Base-by-base conservation (phyloP, 1,284 basidiomycete species). In the Microbotryum lychnidis-dioicae region DNA sequence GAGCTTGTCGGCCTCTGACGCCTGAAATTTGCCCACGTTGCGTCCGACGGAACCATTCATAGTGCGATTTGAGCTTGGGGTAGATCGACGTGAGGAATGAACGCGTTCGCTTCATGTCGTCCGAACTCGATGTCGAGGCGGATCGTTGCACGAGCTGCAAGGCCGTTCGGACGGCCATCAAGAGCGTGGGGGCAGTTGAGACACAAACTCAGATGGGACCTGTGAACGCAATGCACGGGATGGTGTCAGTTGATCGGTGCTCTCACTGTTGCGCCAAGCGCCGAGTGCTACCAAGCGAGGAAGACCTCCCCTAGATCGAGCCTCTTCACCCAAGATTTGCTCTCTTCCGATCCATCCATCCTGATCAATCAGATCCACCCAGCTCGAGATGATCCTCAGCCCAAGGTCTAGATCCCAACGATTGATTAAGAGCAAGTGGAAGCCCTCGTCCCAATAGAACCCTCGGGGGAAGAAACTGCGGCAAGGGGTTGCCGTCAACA, bases 381-480 rank as follows among this genome's bases (percentile, higher is more conserved):
- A 97, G 69, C 86, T 84, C 70, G 85, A 85, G 50, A 97, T 77
- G 61, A 97, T 94, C 72, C 91, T 87, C 31, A 96, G 80, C 69
- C 89, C 87, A 64, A 96, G 83, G 71, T 91, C 89, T 62, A 87
- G 90, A 72, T 97, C 92, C 87, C 87, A 94, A 68, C 85, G 83
- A 23, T 89, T 89, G 52, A 97, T 89, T 69, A 93, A 86, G 49
- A 91, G 77, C 37, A 96, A 76, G 75, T 97, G 93, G 79, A 97
- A 97, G 2, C 92, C 92, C 76, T 97, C 92, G 73, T 97, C 92
- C 90, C 92, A 97, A 75, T 97, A 97, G 74, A 97, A 97, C 27
- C 92, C 93, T 74, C 92, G 81, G 2, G 92, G 92, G 79, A 97
- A 97, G 79, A 96, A 93, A 69, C 89, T 91, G 54, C 93, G 82